Conservation (phyloP, 106 monocot species). For the Acanthochlamys bracteata region DNA sequence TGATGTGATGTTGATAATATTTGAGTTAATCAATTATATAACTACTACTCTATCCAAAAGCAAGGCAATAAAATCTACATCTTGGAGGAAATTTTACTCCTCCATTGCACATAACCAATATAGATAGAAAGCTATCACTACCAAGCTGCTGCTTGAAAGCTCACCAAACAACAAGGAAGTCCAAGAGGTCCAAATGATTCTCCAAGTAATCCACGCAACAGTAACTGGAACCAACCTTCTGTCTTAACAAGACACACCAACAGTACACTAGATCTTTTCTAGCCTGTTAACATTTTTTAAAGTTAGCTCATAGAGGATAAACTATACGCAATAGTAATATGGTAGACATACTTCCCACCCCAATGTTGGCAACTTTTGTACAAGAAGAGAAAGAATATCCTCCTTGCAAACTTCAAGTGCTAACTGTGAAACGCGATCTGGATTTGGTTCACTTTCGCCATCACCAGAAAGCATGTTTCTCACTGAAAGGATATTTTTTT, state of each 20-base stretch:
- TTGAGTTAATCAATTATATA: too few species aligned
- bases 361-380: slow-evolving; percentile 78
- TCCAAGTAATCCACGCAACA: slow-evolving; percentile 88
- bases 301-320: slow-evolving; percentile 1
- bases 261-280: slow-evolving; percentile 85
- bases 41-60: too few species aligned
- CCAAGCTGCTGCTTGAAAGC: neutral
- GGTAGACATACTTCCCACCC: slow-evolving; percentile 80
- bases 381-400: slow-evolving; percentile 81
- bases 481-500: slow-evolving; percentile 67
- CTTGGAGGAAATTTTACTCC: too few species aligned
- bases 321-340: neutral
- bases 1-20: too few species aligned
- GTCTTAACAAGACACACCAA: slow-evolving; percentile 83
- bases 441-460: slow-evolving; percentile 74
- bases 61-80: too few species aligned
- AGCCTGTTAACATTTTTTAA: slow-evolving; percentile 36
- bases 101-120: too few species aligned
- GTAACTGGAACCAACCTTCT: slow-evolving; percentile 47
- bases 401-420: slow-evolving; percentile 93
- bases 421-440: slow-evolving; percentile 59
- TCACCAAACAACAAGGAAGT: slow-evolving; percentile 95
- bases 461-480: slow-evolving; percentile 79
- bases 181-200: slow-evolving; percentile 79
- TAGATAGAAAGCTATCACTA: too few species aligned